These are phyloP conservation scores for Rhizodiscina lignyota DNA, from an alignment of 495 filamentous ascomycete genomes.

Conservation along the genomic window DNA sequence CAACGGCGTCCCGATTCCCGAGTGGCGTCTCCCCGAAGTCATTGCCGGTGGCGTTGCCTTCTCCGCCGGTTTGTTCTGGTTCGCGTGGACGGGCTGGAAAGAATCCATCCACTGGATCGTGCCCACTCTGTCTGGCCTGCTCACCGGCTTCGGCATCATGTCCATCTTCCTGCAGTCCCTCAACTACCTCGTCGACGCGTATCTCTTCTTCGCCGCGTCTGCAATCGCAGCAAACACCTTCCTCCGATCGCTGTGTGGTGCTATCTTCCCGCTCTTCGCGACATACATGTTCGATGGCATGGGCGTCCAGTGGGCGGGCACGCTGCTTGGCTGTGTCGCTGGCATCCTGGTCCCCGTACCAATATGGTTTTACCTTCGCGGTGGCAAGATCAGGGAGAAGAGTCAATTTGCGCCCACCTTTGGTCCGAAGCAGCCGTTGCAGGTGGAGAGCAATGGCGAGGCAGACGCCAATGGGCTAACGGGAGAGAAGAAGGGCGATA, in stretches of 20 bases:
- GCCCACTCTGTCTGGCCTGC: slow-evolving; percentile 53
- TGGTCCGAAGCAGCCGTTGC: no score
- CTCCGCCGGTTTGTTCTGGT: slow-evolving; percentile 68
- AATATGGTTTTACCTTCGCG: slow-evolving; percentile 45
- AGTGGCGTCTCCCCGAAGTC: slow-evolving; percentile 72
- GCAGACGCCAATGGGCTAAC: no score
- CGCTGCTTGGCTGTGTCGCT: slow-evolving; percentile 60
- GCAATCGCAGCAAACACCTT: slow-evolving; percentile 86
- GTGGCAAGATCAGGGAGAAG: slow-evolving; percentile 43
- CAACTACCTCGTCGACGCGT: slow-evolving; percentile 79
- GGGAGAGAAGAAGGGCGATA: no score
- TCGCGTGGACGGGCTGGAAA: slow-evolving; percentile 61
- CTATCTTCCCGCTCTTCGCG: slow-evolving; percentile 69
- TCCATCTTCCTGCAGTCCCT: slow-evolving; percentile 72
- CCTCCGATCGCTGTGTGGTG: slow-evolving; percentile 58
- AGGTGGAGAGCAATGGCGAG: no score
- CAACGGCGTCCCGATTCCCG: slow-evolving; percentile 56
- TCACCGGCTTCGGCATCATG: slow-evolving; percentile 47
- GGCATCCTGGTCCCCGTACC: slow-evolving; percentile 57
- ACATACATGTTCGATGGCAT: slow-evolving; percentile 65
- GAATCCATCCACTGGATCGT: slow-evolving; percentile 63
- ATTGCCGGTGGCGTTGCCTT: slow-evolving; percentile 64
- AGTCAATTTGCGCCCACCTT: slow-evolving; percentile 51
- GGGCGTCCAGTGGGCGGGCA: slow-evolving; percentile 62
- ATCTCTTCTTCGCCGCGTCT: slow-evolving; percentile 57